phyloP scores from a whole-genome alignment of 208 protist species.

The Wallacemonas rigidus region DNA sequence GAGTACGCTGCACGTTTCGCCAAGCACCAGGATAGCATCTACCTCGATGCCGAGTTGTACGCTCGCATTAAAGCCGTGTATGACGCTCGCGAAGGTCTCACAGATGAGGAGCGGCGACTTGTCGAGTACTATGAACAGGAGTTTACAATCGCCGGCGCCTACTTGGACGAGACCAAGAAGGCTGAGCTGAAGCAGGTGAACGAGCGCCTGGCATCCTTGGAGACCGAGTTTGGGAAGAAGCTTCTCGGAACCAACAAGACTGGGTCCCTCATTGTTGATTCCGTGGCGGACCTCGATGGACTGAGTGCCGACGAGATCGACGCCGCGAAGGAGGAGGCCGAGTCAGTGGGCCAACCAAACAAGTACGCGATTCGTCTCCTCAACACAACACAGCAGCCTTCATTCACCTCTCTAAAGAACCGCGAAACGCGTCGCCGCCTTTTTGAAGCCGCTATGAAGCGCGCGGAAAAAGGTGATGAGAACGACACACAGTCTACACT shows the following conservation, averaged over 20 bases:
- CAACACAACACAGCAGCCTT: conserved; percentile 62
- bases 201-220: conserved; percentile 39
- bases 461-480: conserved; percentile 24
- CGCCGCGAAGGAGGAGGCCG: conserved; percentile 37
- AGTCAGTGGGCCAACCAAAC: conserved; percentile 31
- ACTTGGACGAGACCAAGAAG: conserved; percentile 37
- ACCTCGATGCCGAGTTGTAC: conserved; percentile 23
- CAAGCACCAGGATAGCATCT: conserved; percentile 23
- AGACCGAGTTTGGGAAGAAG: conserved; percentile 37
- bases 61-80: conserved; percentile 27
- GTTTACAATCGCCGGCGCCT: conserved; percentile 43
- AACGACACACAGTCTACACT: conserved; percentile 35
- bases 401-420: conserved; percentile 32
- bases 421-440: conserved; percentile 45
- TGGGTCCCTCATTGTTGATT: conserved; percentile 36
- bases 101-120: conserved; percentile 37
- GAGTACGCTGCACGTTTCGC: conserved; percentile 20
- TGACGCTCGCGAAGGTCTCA: conserved; percentile 18
- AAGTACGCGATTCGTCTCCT: conserved; percentile 52
- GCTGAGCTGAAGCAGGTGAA: conserved; percentile 44
- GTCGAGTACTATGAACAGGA: conserved; percentile 39
- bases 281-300: conserved; percentile 42
- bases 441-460: conserved; percentile 34
- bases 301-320: conserved; percentile 40
- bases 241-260: conserved; percentile 37